Base-by-base conservation (phyloP, 73 alveolate species). In the Paraurostyla sp. region DNA sequence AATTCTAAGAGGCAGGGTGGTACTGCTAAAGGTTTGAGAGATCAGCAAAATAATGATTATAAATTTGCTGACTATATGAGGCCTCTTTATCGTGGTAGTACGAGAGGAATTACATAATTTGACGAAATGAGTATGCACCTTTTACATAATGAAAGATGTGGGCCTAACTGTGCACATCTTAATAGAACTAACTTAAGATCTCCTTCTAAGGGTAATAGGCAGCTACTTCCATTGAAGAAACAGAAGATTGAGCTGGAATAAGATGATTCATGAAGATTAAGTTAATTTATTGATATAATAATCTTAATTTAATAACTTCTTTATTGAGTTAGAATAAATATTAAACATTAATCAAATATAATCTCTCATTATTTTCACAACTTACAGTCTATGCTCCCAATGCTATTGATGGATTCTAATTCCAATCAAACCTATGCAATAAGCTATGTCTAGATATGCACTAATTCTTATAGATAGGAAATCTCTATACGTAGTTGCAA, bases 21-120 rank as follows among this genome's bases (percentile, higher is more conserved):
- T 4, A 22, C 82, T 13, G 46, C 50, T 9, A 25, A 60, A 20
- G 9, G 32, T 4, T 38, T 18, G 9, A 38, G 38, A 11, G 41
- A 1, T 33, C 35, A 38, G n/a, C 35, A 65, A 65, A 38, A 65
- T 40, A 6, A 18, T 16, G 82, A 65, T 11, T 65, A 22, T 38
- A 65, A 65, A 40, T 65, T 65, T 65, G 82, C 82, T 22, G 82
- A 65, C 25, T 65, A 35, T 65, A 65, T 65, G 82, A 65, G 25
- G 25, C 82, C 82, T 16, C 35, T 35, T 38, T 15, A 38, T 33
- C 4, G 41, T 22, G 13, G 48, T 59, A 65, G 82, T 58, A 65
- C 60, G 15, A 65, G 41, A 38, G 54, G 22, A 15, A 58, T 35
- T 0, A 65, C 82, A 1, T 38, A 65, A 40, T 65, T 65, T 38